Evolutionary conservation across 2,329 filamentous ascomycete species (phyloP), one percentile per base, ranked within the genome.

Genomic region (Aspergillus tubingensis): DNA sequence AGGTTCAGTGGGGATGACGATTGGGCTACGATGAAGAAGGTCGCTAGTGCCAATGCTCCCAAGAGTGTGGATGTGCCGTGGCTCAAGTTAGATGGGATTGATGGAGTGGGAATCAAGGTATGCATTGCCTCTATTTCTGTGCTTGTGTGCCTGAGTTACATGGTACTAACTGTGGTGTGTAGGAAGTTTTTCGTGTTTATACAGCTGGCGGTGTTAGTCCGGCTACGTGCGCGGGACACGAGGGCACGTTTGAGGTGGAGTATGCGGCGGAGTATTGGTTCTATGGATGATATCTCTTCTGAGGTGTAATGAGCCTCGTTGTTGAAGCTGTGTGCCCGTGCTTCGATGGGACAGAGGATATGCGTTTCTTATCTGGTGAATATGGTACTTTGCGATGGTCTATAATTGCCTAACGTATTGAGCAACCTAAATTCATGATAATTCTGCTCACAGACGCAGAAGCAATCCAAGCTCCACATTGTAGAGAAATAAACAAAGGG

Each of bases 211-310:
- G 78, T 8, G 60, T 64, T 8, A 54, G 76, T 11, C 76, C 77
- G 21, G 61, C 64, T 27, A 73, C 70, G 0, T 80, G 78, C 63
- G 61, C 67, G 30, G 68, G 69, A 6, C 70, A 74, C 58, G 52
- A 68, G 7, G 61, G 66, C 4, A 72, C 67, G 0, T 67, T 79
- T 32, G 60, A 72, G 54, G 70, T 77, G 21, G 68, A 75, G 19
- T 80, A 80, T 68, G 69, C 74, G 5, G 77, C 78, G 5, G 73
- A 79, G 64, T 80, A 80, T 60, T 80, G 76, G 76, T 77, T 80
- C 23, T 80, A 76, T 61, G 76, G 70, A 17, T 74, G 7, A 27
- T 27, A 27, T 8, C 3, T 27, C 25, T 27, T 27, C 7, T 27
- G 25, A 8, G 23, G 27, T 8, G 8, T 6, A 27, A 27, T 27